A percentile compares a stretch with the other conserved stretches of the same genome.
These are phyloP conservation scores for Fimicolochytrium jonesii DNA, from an alignment of 192 early-diverging fungal species.

Conservation along the genomic window DNA sequence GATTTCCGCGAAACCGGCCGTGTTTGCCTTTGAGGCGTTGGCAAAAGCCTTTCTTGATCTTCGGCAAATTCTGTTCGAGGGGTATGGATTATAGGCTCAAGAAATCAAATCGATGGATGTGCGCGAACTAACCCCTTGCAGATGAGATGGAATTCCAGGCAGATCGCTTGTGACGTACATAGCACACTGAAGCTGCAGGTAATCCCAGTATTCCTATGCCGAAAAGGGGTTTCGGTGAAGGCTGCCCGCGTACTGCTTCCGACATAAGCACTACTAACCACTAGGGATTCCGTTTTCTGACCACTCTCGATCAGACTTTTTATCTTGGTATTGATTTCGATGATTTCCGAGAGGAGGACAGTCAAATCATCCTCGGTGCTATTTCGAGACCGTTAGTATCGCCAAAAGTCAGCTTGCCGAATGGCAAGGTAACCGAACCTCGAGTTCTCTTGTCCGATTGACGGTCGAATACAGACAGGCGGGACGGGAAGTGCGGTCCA, in stretches of 20 bases:
- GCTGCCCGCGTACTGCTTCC: too few relatives aligned
- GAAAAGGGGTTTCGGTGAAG: too few relatives aligned
- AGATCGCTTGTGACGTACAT: constrained; percentile 98
- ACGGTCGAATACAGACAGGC: constrained; percentile 92
- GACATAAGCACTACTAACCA: too few relatives aligned
- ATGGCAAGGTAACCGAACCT: constrained; percentile 27
- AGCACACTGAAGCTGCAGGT: constrained; percentile 83
- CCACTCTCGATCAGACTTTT: constrained; percentile 23
- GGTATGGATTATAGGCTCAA: too few relatives aligned
- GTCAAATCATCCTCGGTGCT: constrained; percentile 98
- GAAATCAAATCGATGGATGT: too few relatives aligned
- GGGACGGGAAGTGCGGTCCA: constrained; percentile 96
- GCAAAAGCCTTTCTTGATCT: constrained; percentile 78
- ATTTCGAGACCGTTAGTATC: neutral
- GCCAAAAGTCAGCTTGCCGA: neutral
- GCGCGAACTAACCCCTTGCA: constrained; percentile 39
- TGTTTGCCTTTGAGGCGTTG: constrained; percentile 99
- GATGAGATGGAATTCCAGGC: constrained; percentile 74
- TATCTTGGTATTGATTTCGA: constrained; percentile 67
- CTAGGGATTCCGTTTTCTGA: constrained; percentile 17
- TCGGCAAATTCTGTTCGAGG: constrained; percentile 38
- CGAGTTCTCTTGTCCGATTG: constrained; percentile 87
- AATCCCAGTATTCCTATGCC: constrained; percentile 90
- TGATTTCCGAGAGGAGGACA: constrained; percentile 89
- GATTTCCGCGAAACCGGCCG: constrained; percentile 96